phyloP scores from a whole-genome alignment of 768 basidiomycete genomes.

The Rubroboletus satanas region DNA sequence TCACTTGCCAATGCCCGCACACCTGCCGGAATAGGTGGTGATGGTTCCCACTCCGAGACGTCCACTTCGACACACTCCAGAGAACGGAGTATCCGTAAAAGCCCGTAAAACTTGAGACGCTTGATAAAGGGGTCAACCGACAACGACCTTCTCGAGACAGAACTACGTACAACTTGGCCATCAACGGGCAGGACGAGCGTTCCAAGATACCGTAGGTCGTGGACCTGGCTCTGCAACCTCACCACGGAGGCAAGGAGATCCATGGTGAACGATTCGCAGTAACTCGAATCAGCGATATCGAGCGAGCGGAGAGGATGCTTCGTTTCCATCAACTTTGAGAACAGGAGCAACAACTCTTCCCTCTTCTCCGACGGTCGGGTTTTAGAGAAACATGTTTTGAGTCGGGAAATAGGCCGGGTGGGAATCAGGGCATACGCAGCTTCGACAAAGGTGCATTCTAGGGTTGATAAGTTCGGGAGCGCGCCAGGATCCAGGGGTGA shows the following conservation, averaged over 20 bases:
- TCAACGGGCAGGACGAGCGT: constrained; percentile 61
- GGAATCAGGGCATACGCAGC: constrained; percentile 57
- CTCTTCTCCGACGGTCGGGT: constrained; percentile 47
- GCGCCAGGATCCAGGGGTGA: constrained; percentile 26
- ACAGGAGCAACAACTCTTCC: constrained; percentile 46
- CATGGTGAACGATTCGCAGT: constrained; percentile 51
- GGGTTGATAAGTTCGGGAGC: constrained; percentile 47
- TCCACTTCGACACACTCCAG: constrained; percentile 61
- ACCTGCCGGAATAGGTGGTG: constrained; percentile 48
- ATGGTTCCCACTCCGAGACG: constrained; percentile 61
- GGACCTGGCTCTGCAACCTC: constrained; percentile 30
- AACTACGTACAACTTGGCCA: constrained; percentile 29
- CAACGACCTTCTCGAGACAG: neutral
- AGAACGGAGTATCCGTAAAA: constrained; percentile 48
- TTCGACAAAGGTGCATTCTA: constrained; percentile 68
- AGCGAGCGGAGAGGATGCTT: constrained; percentile 46
- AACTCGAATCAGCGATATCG: constrained; percentile 60
- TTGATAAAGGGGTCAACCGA: constrained; percentile 24
- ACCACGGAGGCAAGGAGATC: constrained; percentile 47
- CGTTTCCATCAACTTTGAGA: constrained; percentile 45
- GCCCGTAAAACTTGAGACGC: constrained; percentile 61
- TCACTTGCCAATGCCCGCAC: constrained; percentile 58
- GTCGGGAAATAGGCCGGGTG: constrained; percentile 52
- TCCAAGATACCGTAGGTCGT: constrained; percentile 54
- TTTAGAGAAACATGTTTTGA: constrained; percentile 68